Conservation (phyloP, 164 flowering plant species). For the Hamamelis virginiana region DNA sequence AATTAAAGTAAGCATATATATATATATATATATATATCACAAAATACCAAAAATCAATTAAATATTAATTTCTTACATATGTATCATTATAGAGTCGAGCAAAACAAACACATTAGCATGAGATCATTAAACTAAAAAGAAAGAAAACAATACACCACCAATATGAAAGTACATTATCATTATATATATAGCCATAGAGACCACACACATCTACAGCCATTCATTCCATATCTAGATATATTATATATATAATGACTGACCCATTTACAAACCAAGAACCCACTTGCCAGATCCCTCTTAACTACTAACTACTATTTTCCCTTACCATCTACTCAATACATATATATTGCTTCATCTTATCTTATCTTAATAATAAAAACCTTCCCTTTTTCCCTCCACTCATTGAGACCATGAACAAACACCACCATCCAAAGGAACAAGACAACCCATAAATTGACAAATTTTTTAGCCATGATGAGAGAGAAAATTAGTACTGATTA, state of each 20-base stretch:
- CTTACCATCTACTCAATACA: background rate
- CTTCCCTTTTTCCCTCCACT: slow-evolving; percentile 1
- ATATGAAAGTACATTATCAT: too few species aligned
- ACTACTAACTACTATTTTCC: background rate
- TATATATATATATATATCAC: too few species aligned
- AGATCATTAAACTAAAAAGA: too few species aligned
- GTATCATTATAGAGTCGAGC: too few species aligned
- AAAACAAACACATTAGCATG: too few species aligned
- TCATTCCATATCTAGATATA: background rate
- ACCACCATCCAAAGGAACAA: background rate
- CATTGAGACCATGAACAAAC: slow-evolving; percentile 5
- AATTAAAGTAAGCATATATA: too few species aligned
- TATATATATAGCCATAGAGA: too few species aligned
- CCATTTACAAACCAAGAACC: background rate
- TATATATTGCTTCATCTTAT: background rate
- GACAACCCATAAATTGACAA: background rate
- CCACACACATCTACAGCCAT: background rate
- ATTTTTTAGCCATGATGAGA: background rate
- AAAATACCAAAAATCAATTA: too few species aligned
- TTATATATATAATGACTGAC: background rate
- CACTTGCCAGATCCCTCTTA: background rate
- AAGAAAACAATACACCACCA: too few species aligned
- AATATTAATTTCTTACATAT: too few species aligned
- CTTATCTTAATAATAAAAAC: background rate
- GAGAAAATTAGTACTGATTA: slow-evolving; percentile 39